These are phyloP conservation scores for Rhododendron simsii DNA, from an alignment of 148 eudicot species.

Conservation along the genomic window DNA sequence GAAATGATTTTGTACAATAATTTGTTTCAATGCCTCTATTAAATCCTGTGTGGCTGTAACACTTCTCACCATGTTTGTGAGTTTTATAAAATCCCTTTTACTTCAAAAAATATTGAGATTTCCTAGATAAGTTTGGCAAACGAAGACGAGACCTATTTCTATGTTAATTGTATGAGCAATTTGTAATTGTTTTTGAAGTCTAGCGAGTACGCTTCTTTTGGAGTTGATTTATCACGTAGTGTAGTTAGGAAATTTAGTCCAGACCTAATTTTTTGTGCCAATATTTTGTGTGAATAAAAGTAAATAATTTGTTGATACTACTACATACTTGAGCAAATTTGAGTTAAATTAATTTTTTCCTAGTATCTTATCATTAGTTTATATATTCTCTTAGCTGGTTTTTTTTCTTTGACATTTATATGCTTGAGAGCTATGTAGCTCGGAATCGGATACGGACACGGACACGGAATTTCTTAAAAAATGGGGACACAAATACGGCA, in stretches of 20 bases:
- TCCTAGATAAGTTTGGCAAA: neutral
- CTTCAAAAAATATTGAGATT: neutral
- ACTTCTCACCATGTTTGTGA: neutral
- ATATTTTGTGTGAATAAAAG: neutral
- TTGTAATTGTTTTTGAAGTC: neutral
- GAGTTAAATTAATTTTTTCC: neutral
- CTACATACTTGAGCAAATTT: neutral
- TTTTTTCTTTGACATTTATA: neutral
- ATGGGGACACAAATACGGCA: too few relatives aligned
- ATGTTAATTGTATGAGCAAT: neutral
- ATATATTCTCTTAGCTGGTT: neutral
- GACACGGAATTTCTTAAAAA: too few relatives aligned
- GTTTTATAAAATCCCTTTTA: neutral
- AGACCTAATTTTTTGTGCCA: neutral
- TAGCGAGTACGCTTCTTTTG: neutral
- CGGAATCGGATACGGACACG: too few relatives aligned
- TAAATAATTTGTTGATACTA: neutral
- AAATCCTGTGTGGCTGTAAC: neutral
- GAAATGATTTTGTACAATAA: neutral
- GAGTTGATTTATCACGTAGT: neutral
- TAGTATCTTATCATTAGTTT: neutral
- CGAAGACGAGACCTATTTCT: neutral
- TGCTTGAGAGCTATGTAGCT: neutral
- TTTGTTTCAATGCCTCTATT: neutral
- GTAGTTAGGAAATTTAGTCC: neutral